phyloP scores from a whole-genome alignment of 345 rosid genomes.

The Populus simonii region DNA sequence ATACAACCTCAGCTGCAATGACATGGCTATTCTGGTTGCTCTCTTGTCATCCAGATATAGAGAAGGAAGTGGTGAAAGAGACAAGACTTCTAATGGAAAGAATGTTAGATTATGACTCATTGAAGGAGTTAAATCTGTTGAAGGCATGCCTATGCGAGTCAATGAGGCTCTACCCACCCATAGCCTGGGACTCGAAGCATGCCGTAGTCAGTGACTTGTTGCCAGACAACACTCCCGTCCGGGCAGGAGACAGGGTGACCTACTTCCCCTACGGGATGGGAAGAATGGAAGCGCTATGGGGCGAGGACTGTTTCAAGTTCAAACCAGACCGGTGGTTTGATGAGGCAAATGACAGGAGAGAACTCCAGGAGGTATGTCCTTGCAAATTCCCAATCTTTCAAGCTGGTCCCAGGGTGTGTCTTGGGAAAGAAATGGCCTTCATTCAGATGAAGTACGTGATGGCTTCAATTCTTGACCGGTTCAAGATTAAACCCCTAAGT shows the following conservation, averaged over 20 bases:
- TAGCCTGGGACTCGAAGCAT: conserved; percentile 37
- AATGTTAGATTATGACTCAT: conserved; percentile 16
- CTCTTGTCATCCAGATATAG: conserved; percentile 13
- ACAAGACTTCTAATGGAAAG: background rate
- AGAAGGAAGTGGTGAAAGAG: conserved; percentile 19
- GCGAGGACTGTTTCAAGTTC: conserved; percentile 55
- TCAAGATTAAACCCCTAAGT: conserved; percentile 22
- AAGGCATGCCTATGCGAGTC: conserved; percentile 30
- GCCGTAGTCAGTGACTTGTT: conserved; percentile 40
- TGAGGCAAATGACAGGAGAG: conserved; percentile 15
- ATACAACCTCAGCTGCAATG: conserved; percentile 36
- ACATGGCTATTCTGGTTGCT: conserved; percentile 34
- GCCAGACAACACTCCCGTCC: conserved; percentile 64
- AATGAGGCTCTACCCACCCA: conserved; percentile 35
- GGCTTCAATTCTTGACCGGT: conserved; percentile 32
- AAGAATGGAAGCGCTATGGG: conserved; percentile 81
- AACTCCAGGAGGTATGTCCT: conserved; percentile 43
- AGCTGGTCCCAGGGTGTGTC: conserved; percentile 49
- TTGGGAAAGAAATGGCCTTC: conserved; percentile 50
- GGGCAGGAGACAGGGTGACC: conserved; percentile 79
- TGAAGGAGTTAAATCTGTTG: conserved; percentile 16
- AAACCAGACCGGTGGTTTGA: conserved; percentile 64
- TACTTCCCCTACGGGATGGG: conserved; percentile 91
- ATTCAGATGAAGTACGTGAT: conserved; percentile 48
- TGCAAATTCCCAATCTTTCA: conserved; percentile 45